Evolutionary conservation across 2,329 filamentous ascomycete species (phyloP).

Genomic region (Cordyceps cicadae): DNA sequence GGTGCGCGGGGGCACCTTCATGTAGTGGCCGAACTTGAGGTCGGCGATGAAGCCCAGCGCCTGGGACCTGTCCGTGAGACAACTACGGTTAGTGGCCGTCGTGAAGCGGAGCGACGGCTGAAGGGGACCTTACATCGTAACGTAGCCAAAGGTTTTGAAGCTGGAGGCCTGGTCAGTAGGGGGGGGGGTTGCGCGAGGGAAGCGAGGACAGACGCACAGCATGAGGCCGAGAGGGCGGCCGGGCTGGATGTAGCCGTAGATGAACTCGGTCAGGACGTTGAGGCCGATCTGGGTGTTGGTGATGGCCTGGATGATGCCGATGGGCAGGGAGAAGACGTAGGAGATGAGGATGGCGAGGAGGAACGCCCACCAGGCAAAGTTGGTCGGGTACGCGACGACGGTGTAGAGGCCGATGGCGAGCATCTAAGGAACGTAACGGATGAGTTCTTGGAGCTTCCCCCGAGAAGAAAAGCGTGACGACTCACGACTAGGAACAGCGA

Average conservation of each 20-base stretch:
- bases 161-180: conserved; percentile 22
- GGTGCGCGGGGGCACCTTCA: conserved; percentile 59
- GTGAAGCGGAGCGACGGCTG: too few relatives aligned
- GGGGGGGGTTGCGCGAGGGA: too few relatives aligned
- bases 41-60: conserved; percentile 57
- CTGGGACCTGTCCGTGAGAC: conserved; percentile 36
- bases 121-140: conserved; percentile 44
- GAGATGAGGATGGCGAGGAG: conserved; percentile 57
- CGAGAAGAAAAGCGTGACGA: conserved; percentile 7
- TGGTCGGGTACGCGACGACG: conserved; percentile 54
- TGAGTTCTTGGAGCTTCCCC: too few relatives aligned
- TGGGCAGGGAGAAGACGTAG: conserved; percentile 55
- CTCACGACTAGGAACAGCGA: conserved; percentile 46
- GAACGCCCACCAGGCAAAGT: conserved; percentile 66
- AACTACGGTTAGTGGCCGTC: not conserved
- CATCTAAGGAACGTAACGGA: conserved; percentile 32
- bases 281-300: conserved; percentile 65
- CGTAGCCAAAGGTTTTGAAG: conserved; percentile 56
- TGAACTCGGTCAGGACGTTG: conserved; percentile 67
- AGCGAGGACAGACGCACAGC: conserved; percentile 39
- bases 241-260: conserved; percentile 68
- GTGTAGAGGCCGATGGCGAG: conserved; percentile 46
- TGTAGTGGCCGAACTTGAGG: conserved; percentile 65
- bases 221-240: conserved; percentile 65
- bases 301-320: conserved; percentile 61